Base-by-base conservation (phyloP, 108 stramenopile species). In the Discostella pseudostelligera region DNA sequence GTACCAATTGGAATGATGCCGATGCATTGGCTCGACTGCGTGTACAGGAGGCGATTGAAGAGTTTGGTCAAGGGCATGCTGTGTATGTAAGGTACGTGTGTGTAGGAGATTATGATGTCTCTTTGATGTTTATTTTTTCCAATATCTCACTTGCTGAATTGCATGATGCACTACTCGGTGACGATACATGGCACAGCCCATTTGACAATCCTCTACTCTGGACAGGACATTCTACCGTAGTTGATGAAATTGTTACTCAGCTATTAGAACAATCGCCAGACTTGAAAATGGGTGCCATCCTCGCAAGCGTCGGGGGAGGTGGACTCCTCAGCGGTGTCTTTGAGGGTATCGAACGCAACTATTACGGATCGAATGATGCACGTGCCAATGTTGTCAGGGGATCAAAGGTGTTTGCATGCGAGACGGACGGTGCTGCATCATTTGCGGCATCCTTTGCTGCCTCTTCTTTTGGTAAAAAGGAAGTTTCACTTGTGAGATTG, bases 1-100 rank as follows among this genome's bases (percentile, higher is more conserved):
- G 96, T 1, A 62, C 76, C 19, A 89, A 92, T 70, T 97, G 96
- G 96, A 95, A 97, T 62, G 90, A 56, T 20, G 96, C 96, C 14
- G 94, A 97, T 72, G 42, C 21, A 21, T 59, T 86, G 67, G 87
- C 87, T 12, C 72, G 86, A 19, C 43, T 86, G 66, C 39, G 37
- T 50, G 90, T 88, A 2, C 68, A 59, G 4, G 69, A 83, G 36
- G 62, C 36, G 24, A 35, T 65, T 51, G 64, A 65, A 54, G 32
- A 59, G 35, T 48, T 67, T 20, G 53, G 49, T 21, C 35, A 32
- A 32, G 32, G 32, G 3, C 47, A 13, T n/a, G 67, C 67, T 21
- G 51, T 70, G 35, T 79, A 74, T 63, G 78, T 75, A 0, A 56
- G 55, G 55, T 56, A 35, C 3, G 55, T 53, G 50, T 21, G 50